Conservation (phyloP, 805 yeast species). For the Blastobotrys muscicola region DNA sequence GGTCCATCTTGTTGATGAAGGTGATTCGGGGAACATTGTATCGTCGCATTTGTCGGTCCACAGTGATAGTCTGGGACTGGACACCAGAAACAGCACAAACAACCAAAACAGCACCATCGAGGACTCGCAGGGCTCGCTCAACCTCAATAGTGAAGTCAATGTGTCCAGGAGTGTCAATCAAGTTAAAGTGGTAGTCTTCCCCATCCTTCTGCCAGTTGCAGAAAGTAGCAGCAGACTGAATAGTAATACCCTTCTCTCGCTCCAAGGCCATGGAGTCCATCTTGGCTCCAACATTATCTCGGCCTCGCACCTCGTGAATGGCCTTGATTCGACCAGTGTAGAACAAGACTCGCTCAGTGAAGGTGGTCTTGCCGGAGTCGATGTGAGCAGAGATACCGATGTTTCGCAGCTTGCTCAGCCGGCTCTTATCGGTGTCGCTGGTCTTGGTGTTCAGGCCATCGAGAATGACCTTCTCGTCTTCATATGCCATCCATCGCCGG, state of each 20-base stretch:
- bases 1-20: slow-evolving; percentile 95
- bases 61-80: slow-evolving; percentile 97
- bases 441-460: slow-evolving; percentile 19
- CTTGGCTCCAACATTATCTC: slow-evolving; percentile 97
- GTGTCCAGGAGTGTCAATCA: slow-evolving; percentile 98
- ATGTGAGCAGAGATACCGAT: slow-evolving; percentile 98
- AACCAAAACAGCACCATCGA: slow-evolving; percentile 96
- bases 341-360: slow-evolving; percentile 91
- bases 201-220: slow-evolving; percentile 71
- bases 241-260: slow-evolving; percentile 97
- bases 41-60: slow-evolving; percentile 97
- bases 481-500: slow-evolving; percentile 14
- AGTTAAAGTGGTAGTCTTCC: slow-evolving; percentile 74
- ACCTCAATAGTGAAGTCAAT: slow-evolving; percentile 98
- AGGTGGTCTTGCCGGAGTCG: slow-evolving; percentile 96
- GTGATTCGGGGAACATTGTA: slow-evolving; percentile 96
- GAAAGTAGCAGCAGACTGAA: slow-evolving; percentile 97
- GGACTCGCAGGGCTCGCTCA: slow-evolving; percentile 94
- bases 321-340: slow-evolving; percentile 97
- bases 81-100: slow-evolving; percentile 99
- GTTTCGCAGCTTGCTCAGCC: slow-evolving; percentile 64
- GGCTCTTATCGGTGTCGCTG: slow-evolving; percentile 27
- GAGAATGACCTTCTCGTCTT: slow-evolving; percentile 22
- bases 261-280: slow-evolving; percentile 99
- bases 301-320: slow-evolving; percentile 90